A percentile compares a stretch with the other conserved stretches of the same genome.
These are phyloP conservation scores for Didymella glomerata DNA, from an alignment of 2,329 filamentous ascomycete species.

Conservation along the genomic window DNA sequence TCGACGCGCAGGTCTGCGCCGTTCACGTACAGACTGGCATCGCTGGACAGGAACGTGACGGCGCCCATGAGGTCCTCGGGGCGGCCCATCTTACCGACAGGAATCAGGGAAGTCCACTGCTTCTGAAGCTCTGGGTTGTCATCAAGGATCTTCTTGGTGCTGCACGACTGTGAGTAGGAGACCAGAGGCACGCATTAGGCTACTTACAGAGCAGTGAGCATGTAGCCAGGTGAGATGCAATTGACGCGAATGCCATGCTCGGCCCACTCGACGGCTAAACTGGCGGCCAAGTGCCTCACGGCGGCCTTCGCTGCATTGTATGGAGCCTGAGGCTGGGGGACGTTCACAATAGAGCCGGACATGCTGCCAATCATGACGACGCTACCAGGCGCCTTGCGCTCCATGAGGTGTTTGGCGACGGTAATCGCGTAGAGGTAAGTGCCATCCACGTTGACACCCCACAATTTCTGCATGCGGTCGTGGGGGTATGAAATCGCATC, in stretches of 20 bases:
- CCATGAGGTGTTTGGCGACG: conserved; percentile 88
- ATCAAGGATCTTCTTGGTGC: conserved; percentile 91
- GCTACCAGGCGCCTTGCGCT: conserved; percentile 77
- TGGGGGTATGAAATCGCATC: conserved; percentile 90
- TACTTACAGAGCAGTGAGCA: conserved; percentile 89
- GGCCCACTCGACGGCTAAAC: conserved; percentile 94
- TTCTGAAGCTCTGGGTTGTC: conserved; percentile 89
- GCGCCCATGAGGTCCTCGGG: conserved; percentile 94
- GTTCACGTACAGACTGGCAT: conserved; percentile 64
- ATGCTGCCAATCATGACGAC: conserved; percentile 97
- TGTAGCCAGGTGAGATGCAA: conserved; percentile 94
- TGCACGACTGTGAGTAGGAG: conserved; percentile 47
- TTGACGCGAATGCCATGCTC: conserved; percentile 88
- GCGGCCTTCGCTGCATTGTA: conserved; percentile 96
- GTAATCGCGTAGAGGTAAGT: conserved; percentile 88
- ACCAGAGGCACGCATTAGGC: background rate
- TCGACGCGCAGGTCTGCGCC: conserved; percentile 83
- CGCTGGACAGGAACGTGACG: conserved; percentile 84
- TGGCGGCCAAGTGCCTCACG: conserved; percentile 85
- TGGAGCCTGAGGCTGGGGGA: conserved; percentile 90
- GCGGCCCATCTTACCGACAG: conserved; percentile 90
- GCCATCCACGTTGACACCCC: conserved; percentile 92
- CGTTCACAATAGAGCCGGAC: conserved; percentile 92
- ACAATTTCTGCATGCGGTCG: conserved; percentile 90
- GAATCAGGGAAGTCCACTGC: conserved; percentile 92